Base-by-base conservation (phyloP, 1,284 basidiomycete species). In the Moesziomyces antarcticus region DNA sequence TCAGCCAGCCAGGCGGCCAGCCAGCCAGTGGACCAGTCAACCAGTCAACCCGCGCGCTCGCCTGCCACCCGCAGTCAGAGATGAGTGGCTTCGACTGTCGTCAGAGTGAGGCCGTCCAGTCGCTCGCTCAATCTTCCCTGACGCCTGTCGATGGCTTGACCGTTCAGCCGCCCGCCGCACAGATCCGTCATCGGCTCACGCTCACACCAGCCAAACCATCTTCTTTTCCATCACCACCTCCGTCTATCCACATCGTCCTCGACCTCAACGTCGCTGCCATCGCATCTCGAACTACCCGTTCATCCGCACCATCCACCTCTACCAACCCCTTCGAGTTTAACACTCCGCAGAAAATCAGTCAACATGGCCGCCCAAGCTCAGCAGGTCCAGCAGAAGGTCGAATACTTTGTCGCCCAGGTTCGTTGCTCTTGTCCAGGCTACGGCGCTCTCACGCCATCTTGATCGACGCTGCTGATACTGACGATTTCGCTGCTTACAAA, bases 361-460 rank as follows among this genome's bases (percentile, higher is more conserved):
- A 80, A 65, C 40, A 80, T 81, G 78, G 76, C 79, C 51, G 78
- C 79, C 51, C 79, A 81, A 62, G 48, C 59, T 51, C 78, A 81
- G 64, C 76, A 77, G 48, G 5, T 82, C 52, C 82, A 82, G 62
- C 78, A 81, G 62, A 82, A 82, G 75, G 69, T 70, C 25, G 80
- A 83, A 59, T 78, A 78, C 76, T 83, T 81, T 59, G 70, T 83
- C 73, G 57, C 72, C 46, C 82, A 84, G 79, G 81, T 83, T 60
- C 43, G 81, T 78, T 33, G 30, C 30, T 13, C 11, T 33, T 33
- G 30, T 33, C 10, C 30, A 33, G 4, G 10, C 11, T 13, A 13
- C 11, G 30, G 30, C 30, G 13, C 30, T 33, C 22, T 5, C 3
- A 6, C 8, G 27, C 25, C 42, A 22, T 25, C 20, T n/a, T 45